Evolutionary conservation across 768 basidiomycete species (phyloP).

Genomic region (Agrocybe chaxingu): DNA sequence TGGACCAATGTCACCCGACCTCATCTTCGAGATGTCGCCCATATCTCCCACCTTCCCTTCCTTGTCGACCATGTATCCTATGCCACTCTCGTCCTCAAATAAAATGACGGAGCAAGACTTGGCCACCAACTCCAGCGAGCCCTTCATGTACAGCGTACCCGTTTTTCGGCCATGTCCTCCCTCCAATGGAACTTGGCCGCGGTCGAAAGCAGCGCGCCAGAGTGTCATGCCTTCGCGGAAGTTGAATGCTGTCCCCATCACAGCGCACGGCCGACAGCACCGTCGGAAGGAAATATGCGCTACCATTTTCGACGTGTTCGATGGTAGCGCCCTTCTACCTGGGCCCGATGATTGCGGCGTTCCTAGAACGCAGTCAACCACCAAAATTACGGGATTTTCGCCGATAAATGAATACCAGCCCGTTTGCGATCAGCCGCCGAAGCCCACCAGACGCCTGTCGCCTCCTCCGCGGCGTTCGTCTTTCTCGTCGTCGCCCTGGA

Average conservation of each 20-base stretch:
- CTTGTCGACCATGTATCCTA: constrained; percentile 16
- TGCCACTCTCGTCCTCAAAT: constrained; percentile 16
- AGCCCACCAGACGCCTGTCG: constrained; percentile 21
- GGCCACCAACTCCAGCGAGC: constrained; percentile 18
- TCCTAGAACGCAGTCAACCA: constrained; percentile 14
- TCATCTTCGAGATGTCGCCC: constrained; percentile 56
- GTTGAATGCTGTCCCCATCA: constrained; percentile 1
- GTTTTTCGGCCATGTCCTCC: constrained; percentile 14
- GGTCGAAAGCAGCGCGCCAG: constrained; percentile 9
- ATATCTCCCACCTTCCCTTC: constrained; percentile 25
- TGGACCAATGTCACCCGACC: constrained; percentile 38
- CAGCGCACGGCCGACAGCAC: neutral
- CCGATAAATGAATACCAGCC: constrained; percentile 25
- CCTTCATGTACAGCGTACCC: constrained; percentile 40
- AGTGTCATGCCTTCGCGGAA: constrained; percentile 9
- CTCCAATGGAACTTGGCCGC: constrained; percentile 5
- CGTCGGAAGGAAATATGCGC: no score
- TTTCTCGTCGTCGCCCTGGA: constrained; percentile 35
- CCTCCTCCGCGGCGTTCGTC: constrained; percentile 33
- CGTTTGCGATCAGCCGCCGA: constrained; percentile 12
- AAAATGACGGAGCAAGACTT: constrained; percentile 1
- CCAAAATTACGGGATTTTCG: constrained; percentile 35
- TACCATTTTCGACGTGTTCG: neutral
- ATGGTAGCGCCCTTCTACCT: neutral
- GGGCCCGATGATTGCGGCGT: neutral